Evolutionary conservation across 768 basidiomycete genomes (phyloP).

Genomic region (Pleurotus citrinopileatus): DNA sequence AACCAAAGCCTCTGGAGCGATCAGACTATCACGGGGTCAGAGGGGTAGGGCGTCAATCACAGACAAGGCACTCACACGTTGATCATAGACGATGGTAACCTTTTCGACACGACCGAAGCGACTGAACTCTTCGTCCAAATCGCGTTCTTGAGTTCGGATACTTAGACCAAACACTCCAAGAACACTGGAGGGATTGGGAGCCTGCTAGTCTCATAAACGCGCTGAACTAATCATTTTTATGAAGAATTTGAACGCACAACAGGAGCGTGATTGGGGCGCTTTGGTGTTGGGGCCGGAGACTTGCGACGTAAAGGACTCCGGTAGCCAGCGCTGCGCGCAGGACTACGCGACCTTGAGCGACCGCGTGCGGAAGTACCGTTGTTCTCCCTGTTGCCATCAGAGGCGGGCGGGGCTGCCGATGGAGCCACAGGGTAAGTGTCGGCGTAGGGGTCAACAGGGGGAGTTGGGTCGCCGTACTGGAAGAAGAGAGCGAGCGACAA

Average conservation of each 20-base stretch:
- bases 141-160: slow-evolving; percentile 90
- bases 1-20: slow-evolving; percentile 96
- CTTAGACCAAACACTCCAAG: slow-evolving; percentile 98
- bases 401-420: slow-evolving; percentile 26
- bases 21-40: slow-evolving; percentile 54
- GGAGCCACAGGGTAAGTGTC: slow-evolving; percentile 65
- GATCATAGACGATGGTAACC: slow-evolving; percentile 96
- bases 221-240: slow-evolving; percentile 13
- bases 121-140: slow-evolving; percentile 92
- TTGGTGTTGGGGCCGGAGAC: slow-evolving; percentile 54
- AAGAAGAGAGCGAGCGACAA: slow-evolving; percentile 17
- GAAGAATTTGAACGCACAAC: slow-evolving; percentile 48
- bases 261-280: slow-evolving; percentile 68
- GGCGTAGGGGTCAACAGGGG: slow-evolving; percentile 75
- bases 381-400: slow-evolving; percentile 26
- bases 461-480: slow-evolving; percentile 64
- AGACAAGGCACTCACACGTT: slow-evolving; percentile 88
- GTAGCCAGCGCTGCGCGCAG: slow-evolving; percentile 48
- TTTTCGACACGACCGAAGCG: slow-evolving; percentile 90
- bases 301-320: slow-evolving; percentile 61
- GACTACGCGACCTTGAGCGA: slow-evolving; percentile 75
- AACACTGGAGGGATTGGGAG: slow-evolving; percentile 83
- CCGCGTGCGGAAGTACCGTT: slow-evolving; percentile 57
- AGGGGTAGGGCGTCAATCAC: not conserved
- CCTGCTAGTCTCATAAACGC: slow-evolving; percentile 55